Conservation (phyloP, 176 grass and related monocot genomes). For the Aechmea fasciata region DNA sequence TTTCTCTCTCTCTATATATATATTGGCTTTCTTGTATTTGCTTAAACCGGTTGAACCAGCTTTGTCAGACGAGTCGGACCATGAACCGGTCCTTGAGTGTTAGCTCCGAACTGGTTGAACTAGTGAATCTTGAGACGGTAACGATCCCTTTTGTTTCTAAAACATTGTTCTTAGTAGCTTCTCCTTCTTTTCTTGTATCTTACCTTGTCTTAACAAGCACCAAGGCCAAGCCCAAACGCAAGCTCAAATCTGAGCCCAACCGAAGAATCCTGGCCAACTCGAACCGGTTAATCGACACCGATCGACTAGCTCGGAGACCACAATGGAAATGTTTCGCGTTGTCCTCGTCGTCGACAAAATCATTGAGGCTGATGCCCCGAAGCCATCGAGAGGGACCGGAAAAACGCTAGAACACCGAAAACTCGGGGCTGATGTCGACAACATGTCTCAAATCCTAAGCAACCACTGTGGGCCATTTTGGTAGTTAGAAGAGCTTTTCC, state of each 20-base stretch:
- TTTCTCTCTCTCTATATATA: too few species aligned
- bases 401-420: constrained; percentile 1
- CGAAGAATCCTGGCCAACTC: not conserved
- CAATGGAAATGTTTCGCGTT: not conserved
- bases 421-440: constrained; percentile 22
- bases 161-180: too few species aligned
- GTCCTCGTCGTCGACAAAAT: constrained; percentile 20
- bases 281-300: not conserved
- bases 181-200: too few species aligned
- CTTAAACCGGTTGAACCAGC: too few species aligned
- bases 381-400: constrained; percentile 15
- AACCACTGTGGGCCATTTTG: not conserved
- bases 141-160: too few species aligned
- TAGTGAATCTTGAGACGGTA: too few species aligned
- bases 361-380: constrained; percentile 23
- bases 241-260: not conserved
- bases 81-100: too few species aligned
- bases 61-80: too few species aligned
- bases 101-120: too few species aligned
- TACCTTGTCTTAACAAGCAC: too few species aligned
- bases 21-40: too few species aligned
- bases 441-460: constrained; percentile 9
- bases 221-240: too few species aligned
- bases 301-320: not conserved
- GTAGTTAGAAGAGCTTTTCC: not conserved